Conservation (phyloP, 176 grass and related monocot species). For the Eragrostis nindensis region DNA sequence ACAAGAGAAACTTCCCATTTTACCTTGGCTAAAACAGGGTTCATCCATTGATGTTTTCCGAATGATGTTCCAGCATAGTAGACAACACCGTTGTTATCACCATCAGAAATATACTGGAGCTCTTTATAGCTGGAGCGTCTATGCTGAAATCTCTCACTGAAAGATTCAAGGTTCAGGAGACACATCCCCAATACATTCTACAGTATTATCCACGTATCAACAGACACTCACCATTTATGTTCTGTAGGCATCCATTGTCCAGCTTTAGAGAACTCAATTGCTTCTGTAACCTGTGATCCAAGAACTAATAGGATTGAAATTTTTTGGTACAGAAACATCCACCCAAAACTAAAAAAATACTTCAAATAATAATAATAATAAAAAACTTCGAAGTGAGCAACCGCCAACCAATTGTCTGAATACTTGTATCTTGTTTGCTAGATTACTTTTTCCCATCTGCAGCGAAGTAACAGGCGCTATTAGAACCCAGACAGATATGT, state of each 20-base stretch:
- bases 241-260: conserved; percentile 37
- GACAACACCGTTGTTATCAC: conserved; percentile 87
- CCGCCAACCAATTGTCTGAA: conserved; percentile 65
- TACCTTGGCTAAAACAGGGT: conserved; percentile 95
- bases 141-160: conserved; percentile 82
- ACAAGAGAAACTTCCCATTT: conserved; percentile 20
- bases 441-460: conserved; percentile 82
- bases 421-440: conserved; percentile 58
- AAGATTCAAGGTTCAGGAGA: conserved; percentile 29
- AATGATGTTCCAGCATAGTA: conserved; percentile 94
- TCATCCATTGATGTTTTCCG: conserved; percentile 90
- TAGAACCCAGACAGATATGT: conserved; percentile 28
- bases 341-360: too few relatives aligned
- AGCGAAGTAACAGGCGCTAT: conserved; percentile 27
- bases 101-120: conserved; percentile 92
- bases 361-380: too few relatives aligned
- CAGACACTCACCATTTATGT: conserved; percentile 61
- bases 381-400: conserved; percentile 6
- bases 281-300: conserved; percentile 70
- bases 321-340: not conserved
- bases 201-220: conserved; percentile 7
- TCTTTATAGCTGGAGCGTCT: conserved; percentile 92
- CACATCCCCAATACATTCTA: not conserved
- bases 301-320: conserved; percentile 27
- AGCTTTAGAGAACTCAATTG: conserved; percentile 60